Evolutionary conservation across 2,329 filamentous ascomycete species (phyloP), one percentile per base, ranked within the genome.

Genomic region (Monosporascus sp.): DNA sequence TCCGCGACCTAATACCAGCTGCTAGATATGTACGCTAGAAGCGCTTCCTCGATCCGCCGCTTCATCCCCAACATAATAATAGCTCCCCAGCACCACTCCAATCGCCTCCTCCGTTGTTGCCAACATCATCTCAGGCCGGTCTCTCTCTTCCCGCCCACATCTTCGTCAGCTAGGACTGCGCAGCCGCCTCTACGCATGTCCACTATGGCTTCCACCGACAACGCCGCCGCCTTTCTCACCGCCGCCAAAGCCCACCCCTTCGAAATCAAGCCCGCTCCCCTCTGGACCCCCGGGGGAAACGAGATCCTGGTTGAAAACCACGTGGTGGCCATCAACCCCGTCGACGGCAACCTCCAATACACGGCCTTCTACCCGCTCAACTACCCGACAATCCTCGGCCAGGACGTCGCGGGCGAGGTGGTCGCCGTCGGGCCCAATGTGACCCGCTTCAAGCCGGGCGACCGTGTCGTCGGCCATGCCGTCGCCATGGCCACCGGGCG

Each of bases 381-480:
- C 36, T 72, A 67, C 51, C 70, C 70, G 1, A 62, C 56, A n/a
- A 57, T 73, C 51, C 55, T 70, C 8, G 69, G 70, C 15, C 57
- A 60, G 36, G 70, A 66, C 57, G 64, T 62, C 50, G 59, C 71
- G 5, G 70, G 71, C 31, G 58, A 59, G 9, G 62, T 72, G 9
- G 56, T 62, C 5, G 62, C 64, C n/a, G 59, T 70, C 22, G 68
- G 68, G 2, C 37, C 61, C 7, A 54, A 53, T 24, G 52, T 57
- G 3, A 55, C 53, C 31, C 41, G 55, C 9, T 70, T 70, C 51
- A 63, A 64, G 48, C 52, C 61, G 8, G 69, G 70, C 14, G 68
- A 70, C 52, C 64, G 67, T 14, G 64, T 71, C 20, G 48, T 63
- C 8, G 60, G 58, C 38, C 54, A 60, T 41, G 50, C 56, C 20